Evolutionary conservation across 352 stramenopile species (phyloP).

Genomic region (Phytophthora multivora): DNA sequence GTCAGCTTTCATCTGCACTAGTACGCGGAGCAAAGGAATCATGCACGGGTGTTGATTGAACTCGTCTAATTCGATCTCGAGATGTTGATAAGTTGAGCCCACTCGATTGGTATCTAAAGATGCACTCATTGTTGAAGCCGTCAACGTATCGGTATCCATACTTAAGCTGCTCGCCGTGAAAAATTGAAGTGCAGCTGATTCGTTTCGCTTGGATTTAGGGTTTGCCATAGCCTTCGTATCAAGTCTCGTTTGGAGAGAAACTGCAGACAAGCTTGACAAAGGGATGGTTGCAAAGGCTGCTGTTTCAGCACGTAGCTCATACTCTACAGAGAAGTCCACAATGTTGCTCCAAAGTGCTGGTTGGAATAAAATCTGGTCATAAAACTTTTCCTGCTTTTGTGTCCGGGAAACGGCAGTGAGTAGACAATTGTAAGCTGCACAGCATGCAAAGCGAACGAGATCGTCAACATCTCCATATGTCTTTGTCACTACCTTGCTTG

Average conservation of each 20-base stretch:
- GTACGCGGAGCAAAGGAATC: constrained; percentile 64
- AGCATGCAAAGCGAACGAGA: constrained; percentile 51
- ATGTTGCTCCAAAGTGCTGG: constrained; percentile 74
- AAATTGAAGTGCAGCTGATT: constrained; percentile 56
- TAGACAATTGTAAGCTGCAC: constrained; percentile 76
- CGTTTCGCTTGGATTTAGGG: constrained; percentile 21
- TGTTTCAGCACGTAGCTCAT: constrained; percentile 57
- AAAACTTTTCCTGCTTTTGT: constrained; percentile 89
- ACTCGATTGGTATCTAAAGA: constrained; percentile 28
- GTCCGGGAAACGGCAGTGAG: constrained; percentile 77
- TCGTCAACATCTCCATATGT: constrained; percentile 42
- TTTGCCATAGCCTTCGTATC: constrained; percentile 12
- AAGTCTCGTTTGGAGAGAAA: constrained; percentile 36
- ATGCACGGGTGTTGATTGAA: constrained; percentile 83
- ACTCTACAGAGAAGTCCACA: constrained; percentile 46
- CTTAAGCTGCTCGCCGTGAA: constrained; percentile 82
- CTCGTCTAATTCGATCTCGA: constrained; percentile 75
- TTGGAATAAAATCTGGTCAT: constrained; percentile 86
- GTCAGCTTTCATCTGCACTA: constrained; percentile 80
- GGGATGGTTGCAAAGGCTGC: constrained; percentile 55
- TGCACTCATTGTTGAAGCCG: constrained; percentile 15
- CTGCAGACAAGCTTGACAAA: constrained; percentile 48
- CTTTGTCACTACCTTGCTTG: constrained; percentile 76
- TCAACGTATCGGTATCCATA: constrained; percentile 35
- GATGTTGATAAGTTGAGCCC: constrained; percentile 30